Percentiles rank a stretch among this genome's conserved stretches.
Evolutionary conservation across 2,329 filamentous ascomycete species (phyloP).

Genomic region (Fusarium illudens): DNA sequence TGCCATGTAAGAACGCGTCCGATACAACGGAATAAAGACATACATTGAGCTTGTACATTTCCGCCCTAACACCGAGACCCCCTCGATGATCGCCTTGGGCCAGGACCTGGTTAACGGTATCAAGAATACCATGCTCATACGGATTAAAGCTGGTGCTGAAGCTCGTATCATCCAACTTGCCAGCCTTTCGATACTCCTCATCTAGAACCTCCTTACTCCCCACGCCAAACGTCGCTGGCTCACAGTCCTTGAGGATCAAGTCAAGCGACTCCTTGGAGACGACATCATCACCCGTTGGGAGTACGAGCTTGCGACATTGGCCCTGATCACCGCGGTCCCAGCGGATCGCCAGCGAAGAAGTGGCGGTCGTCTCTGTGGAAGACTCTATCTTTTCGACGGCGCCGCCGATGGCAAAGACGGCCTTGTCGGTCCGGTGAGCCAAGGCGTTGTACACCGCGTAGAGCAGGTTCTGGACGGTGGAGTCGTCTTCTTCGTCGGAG

Average conservation of each 20-base stretch:
- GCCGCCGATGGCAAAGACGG: slow-evolving; percentile 20
- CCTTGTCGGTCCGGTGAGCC: not conserved
- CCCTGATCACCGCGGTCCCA: not conserved
- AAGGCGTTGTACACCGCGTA: not conserved
- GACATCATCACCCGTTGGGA: not conserved
- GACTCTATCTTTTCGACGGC: not conserved
- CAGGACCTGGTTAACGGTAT: not conserved
- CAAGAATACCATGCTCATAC: not conserved
- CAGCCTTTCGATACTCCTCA: not conserved
- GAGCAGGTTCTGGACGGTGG: not conserved
- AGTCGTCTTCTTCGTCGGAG: rapidly evolving
- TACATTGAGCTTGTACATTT: not conserved
- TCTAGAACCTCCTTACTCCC: not conserved
- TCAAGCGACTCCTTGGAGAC: not conserved
- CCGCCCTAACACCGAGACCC: slow-evolving; percentile 31
- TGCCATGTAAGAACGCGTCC: not conserved
- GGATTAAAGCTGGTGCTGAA: not conserved
- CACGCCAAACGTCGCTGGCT: not conserved
- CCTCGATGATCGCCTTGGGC: slow-evolving; percentile 23
- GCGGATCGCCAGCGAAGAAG: not conserved
- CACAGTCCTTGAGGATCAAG: not conserved
- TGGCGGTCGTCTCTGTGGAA: not conserved
- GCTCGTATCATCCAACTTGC: not conserved
- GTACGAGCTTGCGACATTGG: not conserved
- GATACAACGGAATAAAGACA: not conserved